phyloP scores from a whole-genome alignment of 257 asterid species.

The Capsicum baccatum region DNA sequence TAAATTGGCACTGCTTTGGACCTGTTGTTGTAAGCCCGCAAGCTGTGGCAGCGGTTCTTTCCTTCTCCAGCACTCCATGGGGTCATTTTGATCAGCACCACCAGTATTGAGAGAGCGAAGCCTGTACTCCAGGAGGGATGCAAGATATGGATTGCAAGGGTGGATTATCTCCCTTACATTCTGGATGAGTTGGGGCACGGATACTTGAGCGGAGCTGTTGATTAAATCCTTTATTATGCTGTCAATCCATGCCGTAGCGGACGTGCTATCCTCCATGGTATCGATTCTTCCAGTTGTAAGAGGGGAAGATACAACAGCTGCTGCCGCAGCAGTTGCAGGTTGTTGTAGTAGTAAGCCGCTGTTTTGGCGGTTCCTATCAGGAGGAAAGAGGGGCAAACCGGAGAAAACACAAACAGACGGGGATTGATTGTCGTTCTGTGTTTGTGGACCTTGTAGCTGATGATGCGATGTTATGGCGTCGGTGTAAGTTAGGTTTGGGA shows the following conservation, averaged over 20 bases:
- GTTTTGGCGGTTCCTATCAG: slow-evolving; percentile 48
- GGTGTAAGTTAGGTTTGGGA: slow-evolving; percentile 36
- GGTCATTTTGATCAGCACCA: neutral
- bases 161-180: slow-evolving; percentile 88
- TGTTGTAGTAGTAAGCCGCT: slow-evolving; percentile 34
- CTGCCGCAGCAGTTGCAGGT: neutral
- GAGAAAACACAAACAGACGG: slow-evolving; percentile 85
- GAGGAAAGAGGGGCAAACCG: slow-evolving; percentile 92
- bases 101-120: slow-evolving; percentile 65
- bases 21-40: slow-evolving; percentile 36
- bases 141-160: slow-evolving; percentile 93
- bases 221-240: slow-evolving; percentile 87
- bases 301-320: slow-evolving; percentile 10
- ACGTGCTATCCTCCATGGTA: slow-evolving; percentile 57
- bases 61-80: slow-evolving; percentile 33
- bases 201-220: slow-evolving; percentile 67
- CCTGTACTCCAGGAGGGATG: slow-evolving; percentile 70
- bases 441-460: slow-evolving; percentile 28
- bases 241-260: slow-evolving; percentile 82
- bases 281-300: neutral
- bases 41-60: slow-evolving; percentile 38
- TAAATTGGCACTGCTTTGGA: neutral
- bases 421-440: slow-evolving; percentile 25
- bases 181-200: slow-evolving; percentile 85
- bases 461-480: slow-evolving; percentile 41